A percentile compares a stretch with the other conserved stretches of the same genome.
phyloP scores from a whole-genome alignment of 805 yeast genomes.

The Hanseniaspora hatyaiensis region DNA sequence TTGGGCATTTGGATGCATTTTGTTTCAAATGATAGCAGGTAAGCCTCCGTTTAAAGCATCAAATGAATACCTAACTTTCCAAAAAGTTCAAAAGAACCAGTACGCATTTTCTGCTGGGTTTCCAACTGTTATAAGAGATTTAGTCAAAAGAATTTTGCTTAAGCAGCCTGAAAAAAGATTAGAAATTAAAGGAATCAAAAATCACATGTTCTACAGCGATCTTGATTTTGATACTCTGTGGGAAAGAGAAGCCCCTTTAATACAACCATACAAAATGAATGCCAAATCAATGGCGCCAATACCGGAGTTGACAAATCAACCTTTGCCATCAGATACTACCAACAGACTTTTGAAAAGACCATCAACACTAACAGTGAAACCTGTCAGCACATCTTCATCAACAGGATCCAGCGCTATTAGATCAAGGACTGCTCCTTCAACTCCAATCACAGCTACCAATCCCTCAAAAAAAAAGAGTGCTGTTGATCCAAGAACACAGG shows the following conservation, averaged over 20 bases:
- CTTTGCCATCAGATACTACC: conserved; percentile 19
- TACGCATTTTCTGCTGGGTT: conserved; percentile 79
- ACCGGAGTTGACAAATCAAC: conserved; percentile 37
- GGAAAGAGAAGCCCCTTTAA: conserved; percentile 48
- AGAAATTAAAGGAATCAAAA: conserved; percentile 44
- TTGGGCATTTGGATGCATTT: conserved; percentile 97
- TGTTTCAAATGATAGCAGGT: conserved; percentile 92
- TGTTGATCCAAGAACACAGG: conserved; percentile 27
- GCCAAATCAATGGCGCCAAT: conserved; percentile 72
- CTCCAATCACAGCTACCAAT: background rate
- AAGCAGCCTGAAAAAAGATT: conserved; percentile 54
- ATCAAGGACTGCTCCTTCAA: conserved; percentile 3
- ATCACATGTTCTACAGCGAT: conserved; percentile 50
- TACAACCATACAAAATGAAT: conserved; percentile 59
- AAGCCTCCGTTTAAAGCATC: conserved; percentile 78
- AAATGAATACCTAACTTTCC: conserved; percentile 70
- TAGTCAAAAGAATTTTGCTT: conserved; percentile 56
- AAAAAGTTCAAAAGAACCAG: conserved; percentile 67
- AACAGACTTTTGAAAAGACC: conserved; percentile 19
- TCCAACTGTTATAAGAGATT: conserved; percentile 59
- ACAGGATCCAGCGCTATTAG: background rate
- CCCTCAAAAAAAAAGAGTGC: conserved; percentile 17
- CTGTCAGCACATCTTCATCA: background rate
- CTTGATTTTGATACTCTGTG: conserved; percentile 51
- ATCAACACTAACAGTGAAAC: conserved; percentile 20